Conservation (phyloP, 78 protist species). For the Protostelium mycophagum region DNA sequence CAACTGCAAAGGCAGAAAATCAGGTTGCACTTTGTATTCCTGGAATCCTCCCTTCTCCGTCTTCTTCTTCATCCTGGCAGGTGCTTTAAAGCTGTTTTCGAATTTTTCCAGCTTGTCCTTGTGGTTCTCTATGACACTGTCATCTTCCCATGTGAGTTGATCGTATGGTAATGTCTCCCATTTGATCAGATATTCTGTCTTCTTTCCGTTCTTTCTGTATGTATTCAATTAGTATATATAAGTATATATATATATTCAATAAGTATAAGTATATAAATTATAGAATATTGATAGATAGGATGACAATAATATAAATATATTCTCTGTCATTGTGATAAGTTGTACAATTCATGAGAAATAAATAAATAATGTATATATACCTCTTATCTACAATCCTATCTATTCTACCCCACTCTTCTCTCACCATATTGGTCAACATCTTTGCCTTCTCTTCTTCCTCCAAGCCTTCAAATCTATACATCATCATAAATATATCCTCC, state of each 20-base stretch:
- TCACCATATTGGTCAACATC: background rate
- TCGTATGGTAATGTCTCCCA: conserved; percentile 74
- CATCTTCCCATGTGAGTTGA: conserved; percentile 88
- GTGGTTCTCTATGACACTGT: conserved; percentile 25
- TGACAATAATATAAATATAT: too few relatives aligned
- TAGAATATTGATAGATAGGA: too few relatives aligned
- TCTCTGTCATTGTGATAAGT: too few relatives aligned
- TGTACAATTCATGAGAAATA: too few relatives aligned
- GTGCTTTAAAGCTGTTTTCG: conserved; percentile 4
- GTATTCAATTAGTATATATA: background rate
- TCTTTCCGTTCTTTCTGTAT: background rate
- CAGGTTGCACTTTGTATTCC: conserved; percentile 35
- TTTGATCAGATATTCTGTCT: conserved; percentile 72
- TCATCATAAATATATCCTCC: background rate
- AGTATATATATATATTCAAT: too few relatives aligned
- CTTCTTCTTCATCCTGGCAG: conserved; percentile 34
- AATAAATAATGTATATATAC: too few relatives aligned
- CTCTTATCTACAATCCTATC: background rate
- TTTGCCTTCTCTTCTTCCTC: background rate
- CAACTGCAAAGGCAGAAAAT: background rate
- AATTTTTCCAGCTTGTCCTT: conserved; percentile 15
- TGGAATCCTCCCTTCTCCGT: conserved; percentile 19
- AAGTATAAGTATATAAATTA: too few relatives aligned
- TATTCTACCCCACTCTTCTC: background rate
- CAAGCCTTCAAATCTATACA: background rate